phyloP scores from a whole-genome alignment of 805 yeast genomes.

The Sugiyamaella floridensis region DNA sequence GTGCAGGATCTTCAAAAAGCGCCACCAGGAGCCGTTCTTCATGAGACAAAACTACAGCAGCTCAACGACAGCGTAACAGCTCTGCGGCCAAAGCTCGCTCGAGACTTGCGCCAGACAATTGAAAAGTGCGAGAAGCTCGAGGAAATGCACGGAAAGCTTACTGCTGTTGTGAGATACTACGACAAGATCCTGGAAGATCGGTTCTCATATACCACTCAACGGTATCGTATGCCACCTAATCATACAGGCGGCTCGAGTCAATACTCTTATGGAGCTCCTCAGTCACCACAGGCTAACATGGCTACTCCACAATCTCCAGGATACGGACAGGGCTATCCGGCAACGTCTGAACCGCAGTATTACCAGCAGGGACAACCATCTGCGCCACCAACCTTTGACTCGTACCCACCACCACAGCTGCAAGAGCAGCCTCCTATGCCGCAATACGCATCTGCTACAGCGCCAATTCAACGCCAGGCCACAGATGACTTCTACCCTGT shows the following conservation, averaged over 20 bases:
- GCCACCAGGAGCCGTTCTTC: slow-evolving; percentile 37
- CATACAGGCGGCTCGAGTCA: slow-evolving; percentile 13
- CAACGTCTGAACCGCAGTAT: background rate
- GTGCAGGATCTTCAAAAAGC: slow-evolving; percentile 47
- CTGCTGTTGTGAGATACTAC: slow-evolving; percentile 67
- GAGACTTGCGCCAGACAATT: slow-evolving; percentile 49
- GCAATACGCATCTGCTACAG: background rate
- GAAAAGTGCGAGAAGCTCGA: slow-evolving; percentile 58
- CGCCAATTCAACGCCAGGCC: background rate
- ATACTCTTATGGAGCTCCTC: slow-evolving; percentile 13
- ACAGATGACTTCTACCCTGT: background rate
- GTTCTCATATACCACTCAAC: slow-evolving; percentile 34
- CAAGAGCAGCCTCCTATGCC: slow-evolving; percentile 3
- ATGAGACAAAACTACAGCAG: slow-evolving; percentile 47
- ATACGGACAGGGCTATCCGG: background rate
- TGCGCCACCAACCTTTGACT: background rate
- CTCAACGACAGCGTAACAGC: slow-evolving; percentile 53
- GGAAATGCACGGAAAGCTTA: slow-evolving; percentile 71
- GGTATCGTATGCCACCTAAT: slow-evolving; percentile 1
- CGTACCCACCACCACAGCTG: slow-evolving; percentile 19
- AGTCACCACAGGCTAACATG: slow-evolving; percentile 6
- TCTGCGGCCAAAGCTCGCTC: slow-evolving; percentile 63
- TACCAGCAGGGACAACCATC: background rate
- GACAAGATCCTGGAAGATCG: slow-evolving; percentile 64
- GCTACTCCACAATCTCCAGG: background rate